These are phyloP conservation scores for Trifolium fragiferum DNA, from an alignment of 306 rosid species.

Conservation along the genomic window DNA sequence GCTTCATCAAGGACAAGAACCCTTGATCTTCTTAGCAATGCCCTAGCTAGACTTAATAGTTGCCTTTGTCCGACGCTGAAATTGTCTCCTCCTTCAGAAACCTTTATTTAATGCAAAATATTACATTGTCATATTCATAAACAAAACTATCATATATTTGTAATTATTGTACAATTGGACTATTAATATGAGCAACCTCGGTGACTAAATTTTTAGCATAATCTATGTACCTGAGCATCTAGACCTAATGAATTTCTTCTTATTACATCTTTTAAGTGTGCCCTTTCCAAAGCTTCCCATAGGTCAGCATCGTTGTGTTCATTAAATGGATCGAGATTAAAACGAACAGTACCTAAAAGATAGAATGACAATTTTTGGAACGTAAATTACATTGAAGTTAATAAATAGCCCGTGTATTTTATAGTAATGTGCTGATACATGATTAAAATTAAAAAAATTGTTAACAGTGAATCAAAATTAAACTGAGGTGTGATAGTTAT, in stretches of 20 bases:
- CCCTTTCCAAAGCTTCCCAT: constrained; percentile 91
- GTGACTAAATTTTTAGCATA: not conserved
- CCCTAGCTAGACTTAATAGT: constrained; percentile 83
- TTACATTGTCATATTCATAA: no score
- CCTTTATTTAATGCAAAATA: constrained; percentile 56
- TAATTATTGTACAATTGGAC: no score
- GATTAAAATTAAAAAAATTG: not conserved
- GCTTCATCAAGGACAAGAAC: constrained; percentile 96
- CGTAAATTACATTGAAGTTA: not conserved
- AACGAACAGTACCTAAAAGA: constrained; percentile 73
- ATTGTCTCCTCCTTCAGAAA: constrained; percentile 87
- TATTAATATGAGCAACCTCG: no score
- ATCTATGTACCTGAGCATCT: constrained; percentile 68
- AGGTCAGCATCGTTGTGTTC: constrained; percentile 84
- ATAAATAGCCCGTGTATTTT: not conserved
- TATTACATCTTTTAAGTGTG: constrained; percentile 76
- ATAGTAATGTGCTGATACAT: not conserved
- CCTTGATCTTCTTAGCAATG: constrained; percentile 82
- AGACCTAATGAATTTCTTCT: constrained; percentile 76
- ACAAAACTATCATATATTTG: no score
- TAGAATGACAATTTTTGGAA: constrained; percentile 24
- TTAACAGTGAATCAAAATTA: constrained; percentile 11
- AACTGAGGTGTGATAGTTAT: no score
- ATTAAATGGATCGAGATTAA: constrained; percentile 83
- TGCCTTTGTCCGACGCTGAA: constrained; percentile 96